Conservation (phyloP, 345 rosid genomes). For the Crucihimalaya himalaica region DNA sequence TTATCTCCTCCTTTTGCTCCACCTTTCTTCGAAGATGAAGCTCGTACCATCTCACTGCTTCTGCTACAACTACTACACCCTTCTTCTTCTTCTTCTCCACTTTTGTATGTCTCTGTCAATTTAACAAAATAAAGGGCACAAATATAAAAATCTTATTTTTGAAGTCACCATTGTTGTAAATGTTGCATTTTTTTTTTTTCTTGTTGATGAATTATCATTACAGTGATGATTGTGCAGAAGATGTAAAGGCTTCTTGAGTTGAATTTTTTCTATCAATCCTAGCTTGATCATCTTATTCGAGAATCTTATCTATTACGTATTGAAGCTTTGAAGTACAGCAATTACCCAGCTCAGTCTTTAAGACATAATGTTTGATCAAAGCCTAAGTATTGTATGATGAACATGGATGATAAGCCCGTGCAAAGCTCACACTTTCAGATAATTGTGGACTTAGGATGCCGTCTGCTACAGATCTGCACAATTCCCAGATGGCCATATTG, state of each 20-base stretch:
- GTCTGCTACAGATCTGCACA: no score
- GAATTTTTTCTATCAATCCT: not conserved
- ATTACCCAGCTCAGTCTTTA: no score
- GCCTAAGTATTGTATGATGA: no score
- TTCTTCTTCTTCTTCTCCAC: slow-evolving; percentile 22
- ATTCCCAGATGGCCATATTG: no score
- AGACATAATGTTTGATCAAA: no score
- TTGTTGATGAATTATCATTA: not conserved
- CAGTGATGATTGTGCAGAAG: slow-evolving; percentile 36
- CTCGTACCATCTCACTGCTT: slow-evolving; percentile 54
- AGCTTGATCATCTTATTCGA: not conserved
- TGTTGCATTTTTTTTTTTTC: not conserved
- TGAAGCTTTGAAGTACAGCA: no score
- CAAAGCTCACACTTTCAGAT: no score
- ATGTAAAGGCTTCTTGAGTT: not conserved
- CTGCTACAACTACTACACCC: not conserved
- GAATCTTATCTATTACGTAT: no score
- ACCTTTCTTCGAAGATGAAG: slow-evolving; percentile 37
- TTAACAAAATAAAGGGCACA: not conserved
- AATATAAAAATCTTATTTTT: not conserved
- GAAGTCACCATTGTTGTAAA: slow-evolving; percentile 12
- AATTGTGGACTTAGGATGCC: no score
- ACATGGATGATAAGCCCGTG: no score
- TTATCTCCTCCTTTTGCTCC: slow-evolving; percentile 27
- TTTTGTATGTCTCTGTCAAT: slow-evolving; percentile 7